Evolutionary conservation across 2,329 filamentous ascomycete genomes (phyloP).

Genomic region (Orbilia ellipsospora): DNA sequence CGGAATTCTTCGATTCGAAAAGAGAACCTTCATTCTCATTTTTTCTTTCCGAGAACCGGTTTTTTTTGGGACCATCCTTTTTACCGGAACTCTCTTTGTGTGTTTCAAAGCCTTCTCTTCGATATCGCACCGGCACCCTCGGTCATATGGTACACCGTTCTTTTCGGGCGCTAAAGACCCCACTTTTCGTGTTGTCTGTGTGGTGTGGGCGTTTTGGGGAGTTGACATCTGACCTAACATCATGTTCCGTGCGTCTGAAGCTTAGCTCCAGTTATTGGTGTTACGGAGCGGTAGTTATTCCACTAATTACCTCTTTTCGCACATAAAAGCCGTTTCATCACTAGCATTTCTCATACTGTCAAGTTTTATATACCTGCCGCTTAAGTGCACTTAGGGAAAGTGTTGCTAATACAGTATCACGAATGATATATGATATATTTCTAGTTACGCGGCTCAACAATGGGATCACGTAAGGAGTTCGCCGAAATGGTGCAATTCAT

Average conservation of each 20-base stretch:
- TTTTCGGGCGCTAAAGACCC: constrained; percentile 46
- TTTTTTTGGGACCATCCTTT: constrained; percentile 7
- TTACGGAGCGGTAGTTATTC: too few species aligned
- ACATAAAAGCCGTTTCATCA: too few species aligned
- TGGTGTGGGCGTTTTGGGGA: constrained; percentile 17
- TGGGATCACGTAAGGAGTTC: constrained; percentile 92
- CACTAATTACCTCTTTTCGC: too few species aligned
- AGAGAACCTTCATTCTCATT: background rate
- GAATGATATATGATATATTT: background rate
- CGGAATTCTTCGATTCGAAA: constrained; percentile 6
- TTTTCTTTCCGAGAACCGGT: constrained; percentile 5
- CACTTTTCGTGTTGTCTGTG: constrained; percentile 30
- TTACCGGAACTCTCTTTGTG: background rate
- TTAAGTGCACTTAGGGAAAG: too few species aligned
- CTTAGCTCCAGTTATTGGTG: too few species aligned
- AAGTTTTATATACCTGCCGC: too few species aligned
- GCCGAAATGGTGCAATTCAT: constrained; percentile 88
- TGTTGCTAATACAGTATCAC: background rate
- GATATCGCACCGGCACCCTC: background rate
- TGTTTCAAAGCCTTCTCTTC: background rate
- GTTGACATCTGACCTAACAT: constrained; percentile 31
- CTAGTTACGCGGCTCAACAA: constrained; percentile 79
- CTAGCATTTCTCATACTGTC: too few species aligned
- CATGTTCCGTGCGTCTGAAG: too few species aligned
- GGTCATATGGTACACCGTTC: constrained; percentile 38